A percentile compares a stretch with the other conserved stretches of the same genome.
Conservation (phyloP, 306 rosid genomes). For the Quercus agrifolia region DNA sequence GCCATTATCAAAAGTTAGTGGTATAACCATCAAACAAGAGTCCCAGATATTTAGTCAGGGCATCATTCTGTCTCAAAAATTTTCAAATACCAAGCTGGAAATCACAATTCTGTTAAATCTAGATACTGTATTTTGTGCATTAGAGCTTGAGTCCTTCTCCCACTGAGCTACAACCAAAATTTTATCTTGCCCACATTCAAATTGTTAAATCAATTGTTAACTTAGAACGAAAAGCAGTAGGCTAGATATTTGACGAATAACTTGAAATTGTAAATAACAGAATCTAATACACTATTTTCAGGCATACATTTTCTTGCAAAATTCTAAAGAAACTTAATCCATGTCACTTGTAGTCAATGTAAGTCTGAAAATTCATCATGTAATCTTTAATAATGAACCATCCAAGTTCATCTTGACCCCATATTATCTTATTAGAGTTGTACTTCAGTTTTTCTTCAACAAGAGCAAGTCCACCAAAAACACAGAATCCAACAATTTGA, state of each 20-base stretch:
- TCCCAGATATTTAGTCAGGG: no score
- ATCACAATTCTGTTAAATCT: not conserved
- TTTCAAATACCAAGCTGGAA: not conserved
- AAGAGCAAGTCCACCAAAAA: not conserved
- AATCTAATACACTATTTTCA: no score
- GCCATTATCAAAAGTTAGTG: no score
- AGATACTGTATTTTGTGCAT: not conserved
- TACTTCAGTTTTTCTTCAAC: not conserved
- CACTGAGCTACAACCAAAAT: not conserved
- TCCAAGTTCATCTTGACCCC: not conserved
- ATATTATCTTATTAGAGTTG: not conserved
- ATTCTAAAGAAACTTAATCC: no score
- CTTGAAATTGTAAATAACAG: no score
- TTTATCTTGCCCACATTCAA: not conserved
- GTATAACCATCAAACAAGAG: no score
- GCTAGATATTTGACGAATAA: no score
- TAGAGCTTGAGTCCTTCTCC: not conserved
- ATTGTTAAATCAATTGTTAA: not conserved
- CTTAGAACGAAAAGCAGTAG: no score
- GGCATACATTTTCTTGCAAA: no score
- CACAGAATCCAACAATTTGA: not conserved
- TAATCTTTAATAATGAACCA: not conserved
- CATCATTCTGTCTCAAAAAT: not conserved
- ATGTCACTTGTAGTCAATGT: not conserved
- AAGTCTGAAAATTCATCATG: not conserved